phyloP scores from a whole-genome alignment of 73 alveolate species.

The Paramecium pentaurelia region DNA sequence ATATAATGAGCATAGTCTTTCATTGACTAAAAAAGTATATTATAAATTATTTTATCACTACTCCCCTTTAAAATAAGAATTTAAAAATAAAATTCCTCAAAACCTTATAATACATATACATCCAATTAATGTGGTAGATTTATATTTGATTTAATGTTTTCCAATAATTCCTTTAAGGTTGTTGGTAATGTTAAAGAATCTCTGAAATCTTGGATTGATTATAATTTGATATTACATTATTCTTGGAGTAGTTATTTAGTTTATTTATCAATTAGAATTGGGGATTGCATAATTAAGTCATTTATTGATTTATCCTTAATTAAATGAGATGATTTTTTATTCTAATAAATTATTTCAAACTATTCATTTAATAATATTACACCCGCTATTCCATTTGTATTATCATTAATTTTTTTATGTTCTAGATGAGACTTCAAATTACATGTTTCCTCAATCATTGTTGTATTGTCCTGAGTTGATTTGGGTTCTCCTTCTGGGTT shows the following conservation, averaged over 20 bases:
- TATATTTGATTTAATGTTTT: not conserved
- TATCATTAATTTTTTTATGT: not conserved
- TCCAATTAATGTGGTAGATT: not conserved
- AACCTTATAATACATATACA: not conserved
- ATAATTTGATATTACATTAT: not conserved
- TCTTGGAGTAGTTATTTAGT: not conserved
- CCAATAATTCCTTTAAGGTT: not conserved
- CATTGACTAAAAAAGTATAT: not conserved
- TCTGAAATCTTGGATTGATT: not conserved
- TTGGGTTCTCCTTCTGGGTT: not conserved
- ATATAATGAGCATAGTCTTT: not conserved
- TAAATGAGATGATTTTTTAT: not conserved
- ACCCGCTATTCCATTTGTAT: not conserved
- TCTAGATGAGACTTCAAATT: not conserved
- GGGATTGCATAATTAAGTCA: not conserved
- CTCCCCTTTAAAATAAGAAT: not conserved
- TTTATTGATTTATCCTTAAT: not conserved
- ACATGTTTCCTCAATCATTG: not conserved
- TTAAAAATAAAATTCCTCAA: not conserved
- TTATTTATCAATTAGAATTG: not conserved
- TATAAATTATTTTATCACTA: not conserved
- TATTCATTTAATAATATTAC: not conserved
- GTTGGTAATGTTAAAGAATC: not conserved
- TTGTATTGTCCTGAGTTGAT: not conserved
- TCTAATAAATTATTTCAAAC: not conserved